These are phyloP conservation scores for Pulveroboletus sp. DNA, from an alignment of 768 basidiomycete species.

Conservation along the genomic window DNA sequence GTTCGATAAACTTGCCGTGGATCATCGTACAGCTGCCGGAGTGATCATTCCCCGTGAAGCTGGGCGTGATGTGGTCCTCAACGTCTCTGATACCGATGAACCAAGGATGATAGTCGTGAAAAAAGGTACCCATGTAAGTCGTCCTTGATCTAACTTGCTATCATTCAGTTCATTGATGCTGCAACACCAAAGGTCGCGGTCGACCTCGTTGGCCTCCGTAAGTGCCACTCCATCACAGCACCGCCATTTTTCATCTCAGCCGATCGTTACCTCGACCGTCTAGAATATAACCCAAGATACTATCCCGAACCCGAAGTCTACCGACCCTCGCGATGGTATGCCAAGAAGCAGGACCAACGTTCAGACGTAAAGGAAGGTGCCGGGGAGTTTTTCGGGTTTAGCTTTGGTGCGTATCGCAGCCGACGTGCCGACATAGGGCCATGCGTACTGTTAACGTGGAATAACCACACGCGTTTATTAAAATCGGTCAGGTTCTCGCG, in stretches of 20 bases:
- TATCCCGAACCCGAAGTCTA: conserved; percentile 34
- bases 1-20: neutral
- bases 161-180: too few relatives aligned
- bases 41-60: conserved; percentile 26
- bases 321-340: conserved; percentile 36
- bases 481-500: conserved; percentile 37
- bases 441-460: neutral
- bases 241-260: neutral
- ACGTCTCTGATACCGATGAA: conserved; percentile 10
- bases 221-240: neutral
- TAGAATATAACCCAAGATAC: conserved; percentile 34
- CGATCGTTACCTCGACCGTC: neutral
- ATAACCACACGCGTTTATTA: neutral
- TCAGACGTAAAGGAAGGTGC: neutral
- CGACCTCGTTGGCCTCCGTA: conserved; percentile 28
- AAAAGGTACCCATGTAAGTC: conserved; percentile 20
- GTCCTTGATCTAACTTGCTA: neutral
- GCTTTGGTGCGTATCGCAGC: conserved; percentile 10
- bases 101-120: conserved; percentile 10
- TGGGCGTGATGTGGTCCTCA: conserved; percentile 21
- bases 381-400: conserved; percentile 14
- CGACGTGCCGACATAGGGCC: neutral
- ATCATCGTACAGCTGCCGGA: conserved; percentile 21
- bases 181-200: conserved; percentile 13
- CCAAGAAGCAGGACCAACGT: conserved; percentile 4